These are phyloP conservation scores for Cyberlindnera bimundalis DNA, from an alignment of 805 yeast species.

Conservation along the genomic window DNA sequence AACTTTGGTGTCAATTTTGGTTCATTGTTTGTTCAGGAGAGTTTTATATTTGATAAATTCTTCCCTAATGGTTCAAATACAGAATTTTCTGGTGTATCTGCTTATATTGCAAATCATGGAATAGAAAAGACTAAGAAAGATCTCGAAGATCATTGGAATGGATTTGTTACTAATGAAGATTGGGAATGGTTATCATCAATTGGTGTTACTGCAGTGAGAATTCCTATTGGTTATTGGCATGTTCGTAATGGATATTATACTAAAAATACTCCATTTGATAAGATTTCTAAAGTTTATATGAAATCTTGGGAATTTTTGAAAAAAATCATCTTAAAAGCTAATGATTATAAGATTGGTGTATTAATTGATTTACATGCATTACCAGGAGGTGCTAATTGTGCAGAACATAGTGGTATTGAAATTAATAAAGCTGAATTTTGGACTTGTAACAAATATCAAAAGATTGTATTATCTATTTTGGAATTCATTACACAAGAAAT, in stretches of 20 bases:
- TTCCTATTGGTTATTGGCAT: conserved; percentile 92
- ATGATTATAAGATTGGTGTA: conserved; percentile 59
- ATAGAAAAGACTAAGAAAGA: conserved; percentile 47
- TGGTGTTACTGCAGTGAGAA: conserved; percentile 76
- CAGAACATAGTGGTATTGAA: conserved; percentile 76
- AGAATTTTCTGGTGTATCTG: conserved; percentile 71
- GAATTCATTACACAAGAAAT: conserved; percentile 63
- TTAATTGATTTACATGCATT: conserved; percentile 84
- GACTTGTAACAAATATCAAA: conserved; percentile 40
- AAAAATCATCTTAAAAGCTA: conserved; percentile 58
- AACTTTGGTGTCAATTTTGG: conserved; percentile 89
- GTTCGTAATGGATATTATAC: conserved; percentile 61
- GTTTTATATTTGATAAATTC: conserved; percentile 66
- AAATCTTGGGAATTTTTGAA: conserved; percentile 70
- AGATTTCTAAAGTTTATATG: conserved; percentile 52
- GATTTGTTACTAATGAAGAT: conserved; percentile 62
- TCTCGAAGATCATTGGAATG: conserved; percentile 64
- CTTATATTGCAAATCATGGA: conserved; percentile 46
- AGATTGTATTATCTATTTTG: conserved; percentile 46
- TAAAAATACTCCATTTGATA: conserved; percentile 59
- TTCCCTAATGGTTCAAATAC: conserved; percentile 57
- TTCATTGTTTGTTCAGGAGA: conserved; percentile 72
- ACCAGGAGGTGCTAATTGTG: conserved; percentile 90
- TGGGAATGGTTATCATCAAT: conserved; percentile 70
- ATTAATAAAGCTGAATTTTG: conserved; percentile 64